Base-by-base conservation (phyloP, 1,284 basidiomycete genomes). In the Ceratobasidium theobromae region DNA sequence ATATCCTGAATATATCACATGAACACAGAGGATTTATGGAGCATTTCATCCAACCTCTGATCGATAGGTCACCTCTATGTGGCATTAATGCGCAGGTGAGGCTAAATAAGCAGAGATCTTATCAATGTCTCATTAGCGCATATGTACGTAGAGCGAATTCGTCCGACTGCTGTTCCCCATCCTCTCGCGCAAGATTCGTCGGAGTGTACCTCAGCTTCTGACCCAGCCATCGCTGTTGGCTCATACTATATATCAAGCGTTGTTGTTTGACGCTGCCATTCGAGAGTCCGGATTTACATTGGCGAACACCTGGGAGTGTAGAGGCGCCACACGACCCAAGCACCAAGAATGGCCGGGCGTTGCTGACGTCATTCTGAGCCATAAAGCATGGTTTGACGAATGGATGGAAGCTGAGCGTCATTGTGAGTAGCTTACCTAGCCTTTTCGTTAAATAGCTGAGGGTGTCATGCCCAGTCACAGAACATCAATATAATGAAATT, bases 211-310 rank as follows among this genome's bases (percentile, higher is more conserved):
- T 0, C 75, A 84, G 11, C 77, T 99, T 4, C 79, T 97, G 1
- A 77, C 84, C 3, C 86, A 90, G 70, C 91, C 95, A 0, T 85
- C 94, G 0, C 77, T 98, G 27, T 81, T 99, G 3, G 96, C 96
- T 0, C 96, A 99, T 74, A 98, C 94, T 0, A 89, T 99, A 51
- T 96, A 96, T 74, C 93, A 98, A 75, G 84, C 93, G 0, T 79
- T 98, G 6, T 76, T 87, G 0, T 99, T 98, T 71, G 97, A 99
- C 76, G 85, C 88, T 30, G 82, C 87, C 5, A 75, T 98, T 30
- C 78, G 80, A n/a, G 90, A 92, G 68, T 82, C 86, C 73, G 90
- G 89, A 0, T 95, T 93, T 72, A 78, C 79, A 16, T 76, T 91
- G 8, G 72, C 76, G 25, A 81, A 81, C 2, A 88, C 82, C 5